Conservation (phyloP, 805 yeast species). For the Candida boidinii region DNA sequence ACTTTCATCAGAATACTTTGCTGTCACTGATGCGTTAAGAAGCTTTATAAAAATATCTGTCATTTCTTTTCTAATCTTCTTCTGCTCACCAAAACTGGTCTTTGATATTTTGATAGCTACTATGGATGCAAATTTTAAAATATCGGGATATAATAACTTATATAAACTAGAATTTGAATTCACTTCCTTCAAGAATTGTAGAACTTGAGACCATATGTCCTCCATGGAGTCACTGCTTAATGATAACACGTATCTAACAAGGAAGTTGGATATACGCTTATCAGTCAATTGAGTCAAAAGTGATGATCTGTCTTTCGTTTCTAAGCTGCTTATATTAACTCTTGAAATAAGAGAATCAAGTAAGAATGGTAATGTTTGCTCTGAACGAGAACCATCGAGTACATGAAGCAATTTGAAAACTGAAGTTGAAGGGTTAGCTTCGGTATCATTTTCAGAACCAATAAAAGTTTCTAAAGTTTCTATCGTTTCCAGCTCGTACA, state of each 20-base stretch:
- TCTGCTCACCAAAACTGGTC: slow-evolving; percentile 55
- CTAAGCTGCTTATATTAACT: slow-evolving; percentile 25
- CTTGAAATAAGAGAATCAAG: slow-evolving; percentile 46
- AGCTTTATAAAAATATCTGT: slow-evolving; percentile 18
- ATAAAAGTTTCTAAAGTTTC: slow-evolving; percentile 67
- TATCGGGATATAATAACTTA: slow-evolving; percentile 39
- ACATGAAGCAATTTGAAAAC: slow-evolving; percentile 63
- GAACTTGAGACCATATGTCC: slow-evolving; percentile 62
- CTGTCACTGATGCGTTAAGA: slow-evolving; percentile 14
- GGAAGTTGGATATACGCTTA: slow-evolving; percentile 37
- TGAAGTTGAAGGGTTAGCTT: too few relatives aligned
- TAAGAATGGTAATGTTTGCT: slow-evolving; percentile 60
- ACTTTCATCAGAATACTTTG: slow-evolving; percentile 14
- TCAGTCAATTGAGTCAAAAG: slow-evolving; percentile 39
- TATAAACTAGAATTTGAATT: slow-evolving; percentile 37
- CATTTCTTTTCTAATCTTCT: slow-evolving; percentile 47
- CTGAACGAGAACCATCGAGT: slow-evolving; percentile 78
- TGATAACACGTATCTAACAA: slow-evolving; percentile 53
- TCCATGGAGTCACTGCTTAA: slow-evolving; percentile 71
- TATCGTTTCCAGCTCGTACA: slow-evolving; percentile 60
- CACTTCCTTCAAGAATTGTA: slow-evolving; percentile 53
- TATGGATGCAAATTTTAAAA: slow-evolving; percentile 43
- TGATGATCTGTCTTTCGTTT: slow-evolving; percentile 31
- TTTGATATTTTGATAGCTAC: slow-evolving; percentile 49
- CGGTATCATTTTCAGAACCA: slow-evolving; percentile 21